Percentiles rank a stretch among this genome's conserved stretches.
Conservation (phyloP, 2,329 filamentous ascomycete species). For the Phaeosphaeriaceae sp. region DNA sequence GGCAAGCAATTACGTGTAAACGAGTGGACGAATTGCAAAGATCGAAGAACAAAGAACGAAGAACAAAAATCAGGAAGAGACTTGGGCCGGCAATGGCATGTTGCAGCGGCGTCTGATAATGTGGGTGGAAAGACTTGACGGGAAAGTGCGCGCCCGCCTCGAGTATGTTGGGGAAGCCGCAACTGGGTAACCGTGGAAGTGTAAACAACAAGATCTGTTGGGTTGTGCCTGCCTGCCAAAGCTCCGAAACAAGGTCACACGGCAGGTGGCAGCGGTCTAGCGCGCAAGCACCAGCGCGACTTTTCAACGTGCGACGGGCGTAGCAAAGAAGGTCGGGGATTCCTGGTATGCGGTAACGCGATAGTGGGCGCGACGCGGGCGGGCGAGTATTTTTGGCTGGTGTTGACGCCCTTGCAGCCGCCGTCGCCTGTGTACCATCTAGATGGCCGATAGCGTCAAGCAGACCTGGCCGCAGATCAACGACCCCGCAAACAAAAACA, state of each 20-base stretch:
- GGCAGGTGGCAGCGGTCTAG: constrained; percentile 30
- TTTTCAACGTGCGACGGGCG: constrained; percentile 31
- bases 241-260: constrained; percentile 29
- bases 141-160: constrained; percentile 10
- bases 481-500: constrained; percentile 29
- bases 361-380: constrained; percentile 19
- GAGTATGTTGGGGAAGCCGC: constrained; percentile 12
- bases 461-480: constrained; percentile 18
- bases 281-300: constrained; percentile 33
- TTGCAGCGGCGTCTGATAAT: constrained; percentile 15
- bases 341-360: constrained; percentile 16
- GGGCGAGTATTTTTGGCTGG: constrained; percentile 28
- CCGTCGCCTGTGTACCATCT: neutral
- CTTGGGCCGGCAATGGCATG: constrained; percentile 29
- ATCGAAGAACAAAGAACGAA: constrained; percentile 18
- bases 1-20: constrained; percentile 31
- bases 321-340: constrained; percentile 24
- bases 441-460: constrained; percentile 7
- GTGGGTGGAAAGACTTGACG: constrained; percentile 5
- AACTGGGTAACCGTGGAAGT: constrained; percentile 19
- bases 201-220: constrained; percentile 27
- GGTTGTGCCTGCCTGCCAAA: constrained; percentile 12
- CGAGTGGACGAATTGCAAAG: constrained; percentile 44
- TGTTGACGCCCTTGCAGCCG: constrained; percentile 19
- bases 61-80: constrained; percentile 9